Base-by-base conservation (phyloP, 192 early-diverging fungal genomes). In the Coemansia sp. region DNA sequence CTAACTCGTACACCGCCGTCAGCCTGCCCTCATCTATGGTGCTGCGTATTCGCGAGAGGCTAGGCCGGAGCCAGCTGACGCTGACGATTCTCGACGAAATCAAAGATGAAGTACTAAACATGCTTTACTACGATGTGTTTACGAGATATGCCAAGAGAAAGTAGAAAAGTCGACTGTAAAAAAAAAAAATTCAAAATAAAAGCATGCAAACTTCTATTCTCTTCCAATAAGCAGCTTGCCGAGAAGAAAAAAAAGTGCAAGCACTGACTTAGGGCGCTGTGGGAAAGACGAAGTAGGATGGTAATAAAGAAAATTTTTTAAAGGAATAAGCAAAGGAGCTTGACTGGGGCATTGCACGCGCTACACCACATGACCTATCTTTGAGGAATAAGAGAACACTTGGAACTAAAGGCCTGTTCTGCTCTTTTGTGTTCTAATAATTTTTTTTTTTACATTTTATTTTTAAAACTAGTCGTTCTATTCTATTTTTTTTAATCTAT, bases 41-140 rank as follows among this genome's bases (percentile, higher is more conserved):
- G 9, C 42, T 73, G 46, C 67, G 75, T 6, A 62, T 82, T 32
- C 66, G 75, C 14, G 80, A 82, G 16, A 63, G 72, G 30, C 75
- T 82, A 6, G 66, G 64, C 49, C 62, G 58, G 38, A 74, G 72
- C 50, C 62, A 77, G 39, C 39, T 82, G 8, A 71, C 80, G 32
- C 53, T 82, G 13, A 77, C 69, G 10, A 76, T 81, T n/a, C 70
- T 81, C n/a, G 78, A 81, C 58, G 79, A 82, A 37, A 74, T 76
- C 74, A 76, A 72, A 32, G 80, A 83, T 1, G 80, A 83, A 28
- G 69, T 83, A 6, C 72, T 82, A 44, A 74, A 75, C 44, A 82
- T 77, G 80, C 80, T 82, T 26, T 82, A 75, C 61, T 70, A 73
- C 66, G 80, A 82, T 35, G 74, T 82, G 13, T 82, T 71, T 44